Conservation (phyloP, 2,329 filamentous ascomycete genomes). For the Atkinsonella hypoxylon region DNA sequence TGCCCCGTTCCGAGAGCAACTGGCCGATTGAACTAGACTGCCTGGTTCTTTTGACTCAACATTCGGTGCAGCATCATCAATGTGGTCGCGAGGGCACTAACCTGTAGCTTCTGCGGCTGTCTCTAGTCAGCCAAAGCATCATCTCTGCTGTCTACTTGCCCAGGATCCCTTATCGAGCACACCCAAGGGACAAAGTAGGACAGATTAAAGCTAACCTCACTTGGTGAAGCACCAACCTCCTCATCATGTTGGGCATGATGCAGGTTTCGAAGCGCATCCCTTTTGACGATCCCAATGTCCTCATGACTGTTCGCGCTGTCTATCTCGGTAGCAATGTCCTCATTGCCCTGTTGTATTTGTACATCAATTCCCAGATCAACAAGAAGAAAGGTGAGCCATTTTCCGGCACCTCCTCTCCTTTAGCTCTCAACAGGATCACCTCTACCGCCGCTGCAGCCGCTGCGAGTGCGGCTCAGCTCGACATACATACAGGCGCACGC, state of each 20-base stretch:
- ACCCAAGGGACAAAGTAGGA: background rate
- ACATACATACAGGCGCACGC: background rate
- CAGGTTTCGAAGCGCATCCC: slow-evolving; percentile 93
- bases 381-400: slow-evolving; percentile 78
- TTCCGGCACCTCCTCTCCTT: background rate
- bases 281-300: slow-evolving; percentile 66
- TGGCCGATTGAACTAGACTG: background rate
- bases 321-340: slow-evolving; percentile 59
- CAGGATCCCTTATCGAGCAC: background rate
- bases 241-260: slow-evolving; percentile 97
- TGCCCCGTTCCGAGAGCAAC: background rate
- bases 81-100: background rate
- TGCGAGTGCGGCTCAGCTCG: background rate
- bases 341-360: slow-evolving; percentile 76
- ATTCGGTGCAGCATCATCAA: background rate
- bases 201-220: slow-evolving; percentile 12
- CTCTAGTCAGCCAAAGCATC: too few species aligned
- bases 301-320: slow-evolving; percentile 42
- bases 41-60: background rate
- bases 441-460: background rate
- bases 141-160: background rate
- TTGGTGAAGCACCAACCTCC: slow-evolving; percentile 64
- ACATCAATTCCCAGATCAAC: slow-evolving; percentile 75
- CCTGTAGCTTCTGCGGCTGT: background rate
- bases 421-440: background rate